Base-by-base conservation (phyloP, 1,284 basidiomycete species). In the Neonothopanus nambi region DNA sequence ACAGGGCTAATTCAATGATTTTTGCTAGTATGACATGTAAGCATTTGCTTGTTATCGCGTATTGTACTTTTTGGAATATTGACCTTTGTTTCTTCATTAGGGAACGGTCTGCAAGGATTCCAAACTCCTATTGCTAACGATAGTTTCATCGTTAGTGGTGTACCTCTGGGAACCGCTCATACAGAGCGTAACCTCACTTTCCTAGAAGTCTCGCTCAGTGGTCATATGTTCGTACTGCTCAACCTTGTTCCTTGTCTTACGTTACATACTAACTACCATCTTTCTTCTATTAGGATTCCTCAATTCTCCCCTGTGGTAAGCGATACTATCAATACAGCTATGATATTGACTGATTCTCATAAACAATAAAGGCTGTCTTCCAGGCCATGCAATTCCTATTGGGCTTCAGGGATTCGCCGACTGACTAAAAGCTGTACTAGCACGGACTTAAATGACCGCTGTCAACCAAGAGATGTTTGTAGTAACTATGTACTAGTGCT, bases 61-160 rank as follows among this genome's bases (percentile, higher is more conserved):
- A 9, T 13, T 13, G 8, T 9, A 3, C n/a, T 33, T 33, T 13
- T 33, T 9, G 13, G 30, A 11, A 13, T 33, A 33, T 13, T 9
- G 9, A 33, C 30, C n/a, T n/a, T n/a, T n/a, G n/a, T n/a, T n/a
- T 8, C 41, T 49, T 18, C 30, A 8, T 0, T 13, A 84, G 82
- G 84, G 88, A 73, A 73, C 54, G 85, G 85, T 0, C 36, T 71
- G 56, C 88, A 90, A 71, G 87, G 87, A 0, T 89, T 89, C 77
- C 86, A 85, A 58, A 82, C 76, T 0, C 83, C 84, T 6, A 86
- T 87, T 37, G 61, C 68, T 21, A 70, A 76, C 21, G 87, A 89
- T 59, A 85, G 78, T 54, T 85, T 90, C 70, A 66, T 88, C 55
- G 79, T 90, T 38, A 83, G 87, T 50, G 88, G 87, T 48, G 75